A percentile compares a stretch with the other conserved stretches of the same genome.
Evolutionary conservation across 176 grass and related monocot species (phyloP).

Genomic region (Dactylis glomerata): DNA sequence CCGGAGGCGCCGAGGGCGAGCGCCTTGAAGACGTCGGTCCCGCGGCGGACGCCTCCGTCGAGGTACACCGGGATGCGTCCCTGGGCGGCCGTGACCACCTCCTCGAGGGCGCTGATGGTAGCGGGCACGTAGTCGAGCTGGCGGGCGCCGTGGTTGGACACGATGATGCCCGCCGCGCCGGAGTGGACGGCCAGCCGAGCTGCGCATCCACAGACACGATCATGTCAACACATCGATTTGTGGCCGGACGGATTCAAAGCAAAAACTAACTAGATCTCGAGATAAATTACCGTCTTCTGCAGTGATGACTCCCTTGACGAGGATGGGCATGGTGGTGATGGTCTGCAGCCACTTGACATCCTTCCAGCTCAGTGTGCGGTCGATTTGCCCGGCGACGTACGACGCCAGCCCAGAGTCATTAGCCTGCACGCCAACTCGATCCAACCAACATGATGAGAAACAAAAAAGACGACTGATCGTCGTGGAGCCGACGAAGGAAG

Average conservation of each 20-base stretch:
- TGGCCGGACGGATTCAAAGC: too few species aligned
- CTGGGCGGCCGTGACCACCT: constrained; percentile 71
- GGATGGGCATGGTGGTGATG: constrained; percentile 82
- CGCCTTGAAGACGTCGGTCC: constrained; percentile 92
- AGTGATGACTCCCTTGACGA: constrained; percentile 86
- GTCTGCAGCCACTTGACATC: constrained; percentile 96
- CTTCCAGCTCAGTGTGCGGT: constrained; percentile 87
- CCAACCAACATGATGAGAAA: background rate
- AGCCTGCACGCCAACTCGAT: constrained; percentile 40
- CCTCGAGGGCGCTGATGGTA: constrained; percentile 72
- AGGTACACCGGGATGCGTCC: constrained; percentile 77
- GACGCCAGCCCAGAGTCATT: constrained; percentile 79
- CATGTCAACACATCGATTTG: background rate
- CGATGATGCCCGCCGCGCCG: constrained; percentile 86
- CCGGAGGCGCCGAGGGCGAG: constrained; percentile 81
- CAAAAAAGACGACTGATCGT: too few species aligned
- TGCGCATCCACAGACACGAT: background rate
- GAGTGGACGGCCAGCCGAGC: constrained; percentile 74
- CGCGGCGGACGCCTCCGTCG: constrained; percentile 78
- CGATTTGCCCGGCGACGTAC: constrained; percentile 81
- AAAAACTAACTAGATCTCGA: too few species aligned
- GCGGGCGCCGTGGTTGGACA: constrained; percentile 86
- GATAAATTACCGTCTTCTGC: constrained; percentile 71
- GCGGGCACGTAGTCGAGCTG: constrained; percentile 93
- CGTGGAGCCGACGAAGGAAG: background rate